Evolutionary conservation across 1,284 basidiomycete genomes (phyloP), one percentile per base, ranked within the genome.

Genomic region (Cutaneotrichosporon cutaneum): DNA sequence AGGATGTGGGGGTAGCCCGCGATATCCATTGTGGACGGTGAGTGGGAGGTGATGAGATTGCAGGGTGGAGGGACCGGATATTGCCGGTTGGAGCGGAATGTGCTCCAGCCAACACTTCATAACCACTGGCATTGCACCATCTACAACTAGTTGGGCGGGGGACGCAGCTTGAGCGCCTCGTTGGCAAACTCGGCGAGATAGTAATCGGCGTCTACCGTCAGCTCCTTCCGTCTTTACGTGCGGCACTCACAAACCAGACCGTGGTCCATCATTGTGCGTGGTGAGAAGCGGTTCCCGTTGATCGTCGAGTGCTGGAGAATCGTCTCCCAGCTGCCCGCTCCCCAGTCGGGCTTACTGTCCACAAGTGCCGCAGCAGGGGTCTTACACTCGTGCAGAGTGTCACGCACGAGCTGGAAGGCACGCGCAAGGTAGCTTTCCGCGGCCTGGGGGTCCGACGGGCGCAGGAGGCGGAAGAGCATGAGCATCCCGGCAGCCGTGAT

Each of bases 251-350:
- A 61, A 8, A 59, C 54, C 9, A 59, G 54, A 2, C 63, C 63
- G 21, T 73, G 72, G 58, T 77, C 74, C 68, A 72, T 66, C 26
- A 70, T 54, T 44, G 52, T 45, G 36, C 63, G 57, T 5, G 52
- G 53, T 2, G 67, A 64, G n/a, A 60, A 56, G 18, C 56, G 61
- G 61, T 77, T 74, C 4, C 69, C 71, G 60, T 69, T 71, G 48
- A 73, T 74, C 0, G 73, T 75, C 9, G 75, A 73, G 60, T 76
- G 74, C 73, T 71, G 52, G 10, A 74, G 62, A 33, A 77, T 67
- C 0, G 73, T 70, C 63, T 77, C 75, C 75, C 75, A 77, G 13
- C 66, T 73, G 35, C 62, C 75, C 56, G 68, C 56, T n/a, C 75
- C 75, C 39, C 66, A 76, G 56, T 72, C 61, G 21, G 73, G 70